Conservation (phyloP, 2,329 filamentous ascomycete genomes). For the Cordyceps pruinosa region DNA sequence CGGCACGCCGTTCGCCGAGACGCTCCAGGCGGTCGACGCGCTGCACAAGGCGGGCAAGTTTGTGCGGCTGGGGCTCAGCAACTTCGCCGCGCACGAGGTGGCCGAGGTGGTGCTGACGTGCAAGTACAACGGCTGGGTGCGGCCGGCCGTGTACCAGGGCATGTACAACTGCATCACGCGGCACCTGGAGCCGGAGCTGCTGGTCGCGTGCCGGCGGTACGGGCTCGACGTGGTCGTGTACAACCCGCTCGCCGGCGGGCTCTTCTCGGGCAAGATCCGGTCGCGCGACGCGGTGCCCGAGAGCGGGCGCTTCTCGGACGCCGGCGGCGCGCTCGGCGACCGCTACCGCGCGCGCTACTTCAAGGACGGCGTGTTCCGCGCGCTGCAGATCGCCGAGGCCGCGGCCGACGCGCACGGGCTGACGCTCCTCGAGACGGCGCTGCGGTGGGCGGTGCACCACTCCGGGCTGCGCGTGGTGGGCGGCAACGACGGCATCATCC, state of each 20-base stretch:
- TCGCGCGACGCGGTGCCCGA: slow-evolving; percentile 52
- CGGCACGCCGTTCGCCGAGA: slow-evolving; percentile 69
- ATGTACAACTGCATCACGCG: slow-evolving; percentile 83
- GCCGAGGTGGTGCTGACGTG: slow-evolving; percentile 77
- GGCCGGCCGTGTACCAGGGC: slow-evolving; percentile 76
- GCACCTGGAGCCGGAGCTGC: slow-evolving; percentile 66
- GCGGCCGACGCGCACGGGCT: slow-evolving; percentile 61
- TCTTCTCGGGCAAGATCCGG: slow-evolving; percentile 77
- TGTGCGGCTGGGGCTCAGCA: slow-evolving; percentile 69
- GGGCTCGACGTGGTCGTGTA: slow-evolving; percentile 74
- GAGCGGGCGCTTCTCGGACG: slow-evolving; percentile 64
- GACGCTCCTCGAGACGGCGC: slow-evolving; percentile 63
- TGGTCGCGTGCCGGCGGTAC: slow-evolving; percentile 67
- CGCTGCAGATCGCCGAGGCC: slow-evolving; percentile 60
- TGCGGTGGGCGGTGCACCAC: slow-evolving; percentile 70
- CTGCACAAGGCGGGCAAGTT: slow-evolving; percentile 85
- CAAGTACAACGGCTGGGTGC: slow-evolving; percentile 73
- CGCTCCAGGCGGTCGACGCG: slow-evolving; percentile 68
- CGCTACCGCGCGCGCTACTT: slow-evolving; percentile 66
- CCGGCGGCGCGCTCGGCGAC: slow-evolving; percentile 40
- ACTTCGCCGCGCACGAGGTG: slow-evolving; percentile 82
- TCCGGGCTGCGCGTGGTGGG: slow-evolving; percentile 47
- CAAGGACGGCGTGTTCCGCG: slow-evolving; percentile 55
- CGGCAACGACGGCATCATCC: slow-evolving; percentile 52
- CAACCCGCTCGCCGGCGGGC: slow-evolving; percentile 73